Evolutionary conservation across 306 rosid genomes (phyloP).

Genomic region (Quercus variabilis): DNA sequence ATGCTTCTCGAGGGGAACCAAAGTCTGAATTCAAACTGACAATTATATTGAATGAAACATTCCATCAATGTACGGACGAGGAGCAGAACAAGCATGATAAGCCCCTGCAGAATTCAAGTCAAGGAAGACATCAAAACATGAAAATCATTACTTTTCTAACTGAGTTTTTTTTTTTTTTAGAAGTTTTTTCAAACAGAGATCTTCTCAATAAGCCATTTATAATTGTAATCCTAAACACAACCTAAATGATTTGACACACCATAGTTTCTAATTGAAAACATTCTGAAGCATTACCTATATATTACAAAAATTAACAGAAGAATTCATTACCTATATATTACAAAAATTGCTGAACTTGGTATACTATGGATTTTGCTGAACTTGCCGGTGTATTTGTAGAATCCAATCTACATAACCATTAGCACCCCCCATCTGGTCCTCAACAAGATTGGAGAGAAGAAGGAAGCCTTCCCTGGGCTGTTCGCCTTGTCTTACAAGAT

Average conservation of each 20-base stretch:
- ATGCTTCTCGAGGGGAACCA: slow-evolving; percentile 13
- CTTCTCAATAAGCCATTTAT: background rate
- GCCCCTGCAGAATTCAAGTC: slow-evolving; percentile 22
- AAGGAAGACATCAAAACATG: slow-evolving; percentile 21
- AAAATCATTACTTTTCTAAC: background rate
- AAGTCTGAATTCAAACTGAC: slow-evolving; percentile 20
- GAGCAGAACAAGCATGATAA: slow-evolving; percentile 26
- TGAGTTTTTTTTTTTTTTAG: background rate
- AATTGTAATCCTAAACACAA: background rate
- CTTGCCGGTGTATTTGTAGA: slow-evolving; percentile 85
- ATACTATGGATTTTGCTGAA: slow-evolving; percentile 71
- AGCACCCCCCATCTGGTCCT: slow-evolving; percentile 87
- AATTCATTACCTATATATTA: background rate
- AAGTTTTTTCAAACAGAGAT: background rate
- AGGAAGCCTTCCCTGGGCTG: slow-evolving; percentile 95
- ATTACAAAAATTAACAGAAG: background rate
- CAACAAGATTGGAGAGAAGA: slow-evolving; percentile 82
- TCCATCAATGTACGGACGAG: slow-evolving; percentile 28
- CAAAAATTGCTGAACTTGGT: slow-evolving; percentile 3
- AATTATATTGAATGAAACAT: slow-evolving; percentile 21
- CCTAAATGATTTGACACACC: background rate
- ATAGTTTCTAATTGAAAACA: background rate
- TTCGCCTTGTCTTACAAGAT: slow-evolving; percentile 98
- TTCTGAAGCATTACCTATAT: background rate
- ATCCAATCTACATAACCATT: slow-evolving; percentile 88